These are phyloP conservation scores for Stromatinia cepivora DNA, from an alignment of 2,329 filamentous ascomycete genomes.

Conservation along the genomic window DNA sequence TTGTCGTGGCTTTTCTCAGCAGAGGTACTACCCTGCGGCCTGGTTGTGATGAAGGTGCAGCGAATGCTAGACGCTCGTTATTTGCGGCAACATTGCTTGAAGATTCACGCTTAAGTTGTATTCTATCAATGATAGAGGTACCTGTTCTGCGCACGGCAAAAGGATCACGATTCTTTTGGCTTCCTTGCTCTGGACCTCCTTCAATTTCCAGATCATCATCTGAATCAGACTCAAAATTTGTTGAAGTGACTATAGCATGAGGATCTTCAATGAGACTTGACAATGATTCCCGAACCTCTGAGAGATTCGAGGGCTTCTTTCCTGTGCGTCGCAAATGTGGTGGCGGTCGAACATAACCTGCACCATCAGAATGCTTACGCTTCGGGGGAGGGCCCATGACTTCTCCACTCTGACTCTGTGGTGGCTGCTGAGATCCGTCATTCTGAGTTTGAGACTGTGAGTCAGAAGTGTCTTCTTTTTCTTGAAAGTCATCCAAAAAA, in stretches of 20 bases:
- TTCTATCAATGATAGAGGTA: conserved; percentile 67
- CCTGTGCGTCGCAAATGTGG: conserved; percentile 62
- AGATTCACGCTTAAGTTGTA: conserved; percentile 63
- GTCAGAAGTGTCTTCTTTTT: conserved; percentile 44
- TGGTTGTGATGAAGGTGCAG: conserved; percentile 42
- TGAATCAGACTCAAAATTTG: conserved; percentile 54
- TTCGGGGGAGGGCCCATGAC: conserved; percentile 40
- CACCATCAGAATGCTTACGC: conserved; percentile 45
- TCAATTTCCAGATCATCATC: conserved; percentile 56
- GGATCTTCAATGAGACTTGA: conserved; percentile 80
- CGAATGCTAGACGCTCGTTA: conserved; percentile 57
- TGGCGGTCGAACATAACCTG: conserved; percentile 52
- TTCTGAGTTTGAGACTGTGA: conserved; percentile 45
- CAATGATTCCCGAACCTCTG: conserved; percentile 79
- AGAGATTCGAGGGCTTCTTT: conserved; percentile 71
- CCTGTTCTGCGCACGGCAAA: conserved; percentile 44
- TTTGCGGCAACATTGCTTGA: conserved; percentile 41
- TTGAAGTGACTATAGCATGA: conserved; percentile 47
- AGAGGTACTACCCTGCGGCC: conserved; percentile 70
- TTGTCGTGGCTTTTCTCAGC: conserved; percentile 72
- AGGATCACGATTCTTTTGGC: conserved; percentile 39
- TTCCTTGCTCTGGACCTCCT: conserved; percentile 47
- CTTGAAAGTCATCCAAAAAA: conserved; percentile 60
- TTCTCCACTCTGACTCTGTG: conserved; percentile 53
- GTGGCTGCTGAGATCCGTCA: conserved; percentile 42